These are phyloP conservation scores for Sanguinoderma infundibulare DNA, from an alignment of 1,284 basidiomycete genomes.

Conservation along the genomic window DNA sequence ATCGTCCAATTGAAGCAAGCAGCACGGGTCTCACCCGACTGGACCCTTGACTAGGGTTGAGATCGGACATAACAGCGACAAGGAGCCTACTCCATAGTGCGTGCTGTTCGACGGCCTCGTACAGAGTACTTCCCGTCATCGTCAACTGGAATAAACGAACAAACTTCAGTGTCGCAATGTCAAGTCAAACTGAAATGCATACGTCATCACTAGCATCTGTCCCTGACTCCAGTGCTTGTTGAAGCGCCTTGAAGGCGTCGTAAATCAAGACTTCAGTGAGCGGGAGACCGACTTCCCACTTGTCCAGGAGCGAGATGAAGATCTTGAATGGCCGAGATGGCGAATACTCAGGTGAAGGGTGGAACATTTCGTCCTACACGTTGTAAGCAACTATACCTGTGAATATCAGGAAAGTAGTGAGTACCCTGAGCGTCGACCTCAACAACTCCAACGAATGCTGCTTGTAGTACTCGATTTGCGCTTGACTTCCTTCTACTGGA, in stretches of 20 bases:
- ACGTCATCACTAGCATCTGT: conserved; percentile 61
- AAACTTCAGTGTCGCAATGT: neutral
- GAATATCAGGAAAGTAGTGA: neutral
- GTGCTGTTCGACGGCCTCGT: conserved; percentile 91
- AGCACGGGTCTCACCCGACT: neutral
- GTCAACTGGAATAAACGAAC: conserved; percentile 53
- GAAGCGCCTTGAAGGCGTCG: conserved; percentile 79
- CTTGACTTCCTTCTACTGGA: conserved; percentile 73
- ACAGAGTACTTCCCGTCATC: conserved; percentile 88
- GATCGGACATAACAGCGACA: conserved; percentile 53
- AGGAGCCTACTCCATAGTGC: conserved; percentile 86
- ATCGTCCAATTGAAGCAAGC: neutral
- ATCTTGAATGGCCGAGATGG: conserved; percentile 93
- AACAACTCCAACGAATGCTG: conserved; percentile 74
- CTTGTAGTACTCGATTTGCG: conserved; percentile 75
- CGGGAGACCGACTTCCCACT: conserved; percentile 92
- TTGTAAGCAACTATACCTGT: neutral
- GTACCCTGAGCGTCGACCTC: conserved; percentile 67
- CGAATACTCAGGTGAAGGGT: conserved; percentile 69
- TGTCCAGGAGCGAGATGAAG: conserved; percentile 93
- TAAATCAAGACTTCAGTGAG: conserved; percentile 82
- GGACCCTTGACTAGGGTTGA: conserved; percentile 44
- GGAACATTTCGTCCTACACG: conserved; percentile 72
- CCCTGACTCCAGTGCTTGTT: conserved; percentile 55
- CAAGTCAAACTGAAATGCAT: conserved; percentile 40